Base-by-base conservation (phyloP, 768 basidiomycete species). In the Dioszegia hungarica region DNA sequence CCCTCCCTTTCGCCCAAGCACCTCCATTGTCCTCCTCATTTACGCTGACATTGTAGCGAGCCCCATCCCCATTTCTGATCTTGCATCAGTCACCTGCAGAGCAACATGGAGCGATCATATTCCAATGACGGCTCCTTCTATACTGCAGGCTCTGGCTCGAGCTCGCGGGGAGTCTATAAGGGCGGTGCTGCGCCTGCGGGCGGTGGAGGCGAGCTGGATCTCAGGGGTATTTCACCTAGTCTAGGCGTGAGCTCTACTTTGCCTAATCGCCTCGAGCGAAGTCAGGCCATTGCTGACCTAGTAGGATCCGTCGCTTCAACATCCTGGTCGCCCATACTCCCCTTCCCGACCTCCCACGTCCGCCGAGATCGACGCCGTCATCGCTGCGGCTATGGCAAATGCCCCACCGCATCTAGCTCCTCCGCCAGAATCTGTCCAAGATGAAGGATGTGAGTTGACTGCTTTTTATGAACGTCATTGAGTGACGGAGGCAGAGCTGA, bases 321-420 rank as follows among this genome's bases (percentile, higher is more conserved):
- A 11, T 27, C 17, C 49, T 22, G 25, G 17, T 36, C 49, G 61
- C 12, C 49, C 63, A n/a, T 45, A 60, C 17, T 67, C 66, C 9
- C 60, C 65, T 20, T 59, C 60, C 0, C 31, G 66, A 15, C 60
- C 59, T 20, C 73, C 66, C 8, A 75, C 63, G 12, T 67, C 86
- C 2, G 88, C 88, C 77, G 89, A 89, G 66, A 92, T 94, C 72
- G 91, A 95, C 73, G 89, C 89, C 2, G 82, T 91, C 68, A 95
- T 95, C 60, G 88, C 89, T 72, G 83, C 86, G 77, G 91, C 91
- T n/a, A 93, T 89, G 59, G 84, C 88, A 6, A 79, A 84, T 5
- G 79, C 82, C n/a, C 74, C 81, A 2, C 44, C 84, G 83, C 34
- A 27, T 28, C 19, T 28, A 14, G 14, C 22, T 14, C 0, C 62